These are phyloP conservation scores for Jasminum sambac DNA, from an alignment of 257 asterid species.

Conservation along the genomic window DNA sequence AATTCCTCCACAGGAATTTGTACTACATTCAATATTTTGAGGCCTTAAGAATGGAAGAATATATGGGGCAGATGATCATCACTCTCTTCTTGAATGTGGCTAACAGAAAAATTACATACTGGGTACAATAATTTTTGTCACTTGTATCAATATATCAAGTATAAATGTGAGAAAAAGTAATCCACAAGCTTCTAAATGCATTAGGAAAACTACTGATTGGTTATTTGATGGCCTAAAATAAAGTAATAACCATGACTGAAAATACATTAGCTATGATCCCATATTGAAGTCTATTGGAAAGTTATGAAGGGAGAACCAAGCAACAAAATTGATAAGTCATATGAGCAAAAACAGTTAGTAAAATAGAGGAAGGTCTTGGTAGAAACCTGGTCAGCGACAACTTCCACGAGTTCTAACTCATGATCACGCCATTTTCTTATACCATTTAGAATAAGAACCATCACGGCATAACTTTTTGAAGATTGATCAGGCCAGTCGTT, in stretches of 20 bases:
- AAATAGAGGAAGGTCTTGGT: slow-evolving; percentile 6
- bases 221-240: background rate
- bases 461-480: slow-evolving; percentile 61
- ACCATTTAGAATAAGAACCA: slow-evolving; percentile 70
- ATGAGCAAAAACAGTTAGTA: background rate
- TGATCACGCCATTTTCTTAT: slow-evolving; percentile 71
- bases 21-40: background rate
- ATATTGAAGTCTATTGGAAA: background rate
- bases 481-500: slow-evolving; percentile 62
- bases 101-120: background rate
- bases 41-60: background rate
- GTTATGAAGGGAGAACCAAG: background rate
- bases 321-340: background rate
- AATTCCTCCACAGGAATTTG: background rate
- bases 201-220: background rate
- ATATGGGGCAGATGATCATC: background rate
- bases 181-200: background rate
- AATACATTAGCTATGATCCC: background rate
- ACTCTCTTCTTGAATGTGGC: background rate
- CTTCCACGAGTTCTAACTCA: slow-evolving; percentile 78
- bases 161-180: background rate
- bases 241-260: background rate
- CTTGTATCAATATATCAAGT: background rate
- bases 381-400: slow-evolving; percentile 76
- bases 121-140: background rate